A percentile compares a stretch with the other conserved stretches of the same genome.
Evolutionary conservation across 108 stramenopile genomes (phyloP).

Genomic region (Chaetoceros muelleri): DNA sequence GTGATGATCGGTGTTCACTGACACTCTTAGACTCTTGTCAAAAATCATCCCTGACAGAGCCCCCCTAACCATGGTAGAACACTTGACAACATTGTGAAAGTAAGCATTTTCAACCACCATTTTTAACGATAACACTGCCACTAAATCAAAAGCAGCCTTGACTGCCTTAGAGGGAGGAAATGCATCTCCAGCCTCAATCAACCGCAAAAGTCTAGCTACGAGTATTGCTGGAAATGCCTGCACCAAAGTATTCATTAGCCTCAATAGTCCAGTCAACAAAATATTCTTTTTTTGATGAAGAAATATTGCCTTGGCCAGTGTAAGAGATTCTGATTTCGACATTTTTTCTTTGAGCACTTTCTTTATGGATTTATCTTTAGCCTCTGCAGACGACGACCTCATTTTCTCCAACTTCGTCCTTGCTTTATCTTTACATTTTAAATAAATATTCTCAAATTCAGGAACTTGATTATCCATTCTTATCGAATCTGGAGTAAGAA

Average conservation of each 20-base stretch:
- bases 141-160: conserved; percentile 27
- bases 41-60: conserved; percentile 62
- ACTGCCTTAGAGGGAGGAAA: conserved; percentile 27
- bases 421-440: conserved; percentile 8
- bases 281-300: conserved; percentile 31
- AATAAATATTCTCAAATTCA: conserved; percentile 14
- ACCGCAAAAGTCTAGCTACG: conserved; percentile 48
- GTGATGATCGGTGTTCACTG: conserved; percentile 6
- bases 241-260: conserved; percentile 49
- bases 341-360: conserved; percentile 1
- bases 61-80: conserved; percentile 62
- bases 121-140: conserved; percentile 50
- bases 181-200: conserved; percentile 48
- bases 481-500: conserved; percentile 20
- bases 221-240: conserved; percentile 69
- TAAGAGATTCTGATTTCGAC: conserved; percentile 28
- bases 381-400: conserved; percentile 8
- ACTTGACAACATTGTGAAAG: conserved; percentile 67
- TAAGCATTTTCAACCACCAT: conserved; percentile 84
- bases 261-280: conserved; percentile 41
- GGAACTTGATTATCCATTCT: conserved; percentile 30
- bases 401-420: conserved; percentile 1
- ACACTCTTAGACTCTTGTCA: conserved; percentile 68
- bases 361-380: conserved; percentile 9
- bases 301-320: conserved; percentile 40